A percentile compares a stretch with the other conserved stretches of the same genome.
Conservation (phyloP, 2,329 filamentous ascomycete species). For the Chrysosporium keratinophilum region DNA sequence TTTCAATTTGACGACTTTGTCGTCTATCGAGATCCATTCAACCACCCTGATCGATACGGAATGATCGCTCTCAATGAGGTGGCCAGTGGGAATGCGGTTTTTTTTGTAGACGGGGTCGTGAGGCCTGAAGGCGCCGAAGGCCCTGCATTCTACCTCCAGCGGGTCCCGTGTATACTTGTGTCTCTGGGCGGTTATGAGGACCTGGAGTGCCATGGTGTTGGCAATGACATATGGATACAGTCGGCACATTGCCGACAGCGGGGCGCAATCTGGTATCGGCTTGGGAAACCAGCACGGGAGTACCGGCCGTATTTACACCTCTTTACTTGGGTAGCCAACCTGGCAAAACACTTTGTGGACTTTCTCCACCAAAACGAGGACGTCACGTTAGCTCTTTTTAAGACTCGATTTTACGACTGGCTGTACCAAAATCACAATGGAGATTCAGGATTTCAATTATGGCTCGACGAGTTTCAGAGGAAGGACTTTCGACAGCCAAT, state of each 20-base stretch:
- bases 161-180: conserved; percentile 47
- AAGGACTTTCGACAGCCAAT: conserved; percentile 56
- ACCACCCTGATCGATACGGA: conserved; percentile 33
- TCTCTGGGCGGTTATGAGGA: conserved; percentile 58
- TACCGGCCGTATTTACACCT: conserved; percentile 53
- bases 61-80: conserved; percentile 49
- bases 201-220: conserved; percentile 37
- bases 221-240: conserved; percentile 53
- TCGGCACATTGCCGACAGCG: conserved; percentile 33
- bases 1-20: conserved; percentile 49
- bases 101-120: conserved; percentile 50
- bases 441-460: conserved; percentile 40
- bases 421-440: conserved; percentile 38
- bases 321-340: conserved; percentile 60
- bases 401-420: conserved; percentile 49
- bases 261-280: conserved; percentile 51
- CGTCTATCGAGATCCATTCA: conserved; percentile 42
- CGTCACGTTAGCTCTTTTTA: conserved; percentile 50
- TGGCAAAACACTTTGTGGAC: conserved; percentile 63
- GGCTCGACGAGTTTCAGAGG: conserved; percentile 42
- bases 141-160: conserved; percentile 41
- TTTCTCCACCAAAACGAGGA: conserved; percentile 39
- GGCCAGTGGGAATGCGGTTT: conserved; percentile 31
- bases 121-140: conserved; percentile 25
- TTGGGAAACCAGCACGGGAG: conserved; percentile 46